Percentiles rank a stretch among this genome's conserved stretches.
Conservation (phyloP, 306 rosid genomes). For the Prosopis cineraria region DNA sequence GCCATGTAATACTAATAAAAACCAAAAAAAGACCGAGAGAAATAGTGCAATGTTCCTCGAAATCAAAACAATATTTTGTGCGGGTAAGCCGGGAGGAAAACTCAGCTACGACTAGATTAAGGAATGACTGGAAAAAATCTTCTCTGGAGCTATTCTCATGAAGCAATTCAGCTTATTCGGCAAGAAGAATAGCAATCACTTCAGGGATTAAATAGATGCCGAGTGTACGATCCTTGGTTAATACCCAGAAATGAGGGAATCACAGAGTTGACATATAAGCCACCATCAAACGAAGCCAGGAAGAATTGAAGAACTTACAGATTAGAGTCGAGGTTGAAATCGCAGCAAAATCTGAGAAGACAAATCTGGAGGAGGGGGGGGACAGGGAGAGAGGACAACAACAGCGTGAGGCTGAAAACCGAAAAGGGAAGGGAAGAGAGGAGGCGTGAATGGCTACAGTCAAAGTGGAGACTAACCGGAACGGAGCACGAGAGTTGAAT, state of each 20-base stretch:
- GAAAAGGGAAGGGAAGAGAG: conserved; percentile 29
- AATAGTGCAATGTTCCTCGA: neutral
- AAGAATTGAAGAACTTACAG: conserved; percentile 47
- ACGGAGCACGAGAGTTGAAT: conserved; percentile 50
- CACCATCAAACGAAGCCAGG: neutral
- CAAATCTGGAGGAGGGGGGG: conserved; percentile 8
- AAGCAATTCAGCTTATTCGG: neutral
- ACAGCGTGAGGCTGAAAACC: conserved; percentile 5
- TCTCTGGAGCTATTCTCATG: neutral
- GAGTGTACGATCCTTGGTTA: neutral
- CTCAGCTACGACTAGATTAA: neutral
- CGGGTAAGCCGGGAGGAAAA: neutral
- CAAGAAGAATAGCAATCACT: neutral
- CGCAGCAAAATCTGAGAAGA: conserved; percentile 16
- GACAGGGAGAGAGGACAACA: neutral
- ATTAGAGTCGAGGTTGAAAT: conserved; percentile 15
- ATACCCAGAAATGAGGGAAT: conserved; percentile 3
- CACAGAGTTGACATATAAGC: neutral
- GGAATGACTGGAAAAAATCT: neutral
- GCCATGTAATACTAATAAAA: neutral
- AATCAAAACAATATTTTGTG: neutral
- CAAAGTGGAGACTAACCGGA: conserved; percentile 52
- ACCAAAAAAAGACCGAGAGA: neutral
- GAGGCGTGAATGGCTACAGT: conserved; percentile 60
- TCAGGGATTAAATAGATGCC: neutral